Base-by-base conservation (phyloP, 768 basidiomycete genomes). In the Lentinula guzmanii region DNA sequence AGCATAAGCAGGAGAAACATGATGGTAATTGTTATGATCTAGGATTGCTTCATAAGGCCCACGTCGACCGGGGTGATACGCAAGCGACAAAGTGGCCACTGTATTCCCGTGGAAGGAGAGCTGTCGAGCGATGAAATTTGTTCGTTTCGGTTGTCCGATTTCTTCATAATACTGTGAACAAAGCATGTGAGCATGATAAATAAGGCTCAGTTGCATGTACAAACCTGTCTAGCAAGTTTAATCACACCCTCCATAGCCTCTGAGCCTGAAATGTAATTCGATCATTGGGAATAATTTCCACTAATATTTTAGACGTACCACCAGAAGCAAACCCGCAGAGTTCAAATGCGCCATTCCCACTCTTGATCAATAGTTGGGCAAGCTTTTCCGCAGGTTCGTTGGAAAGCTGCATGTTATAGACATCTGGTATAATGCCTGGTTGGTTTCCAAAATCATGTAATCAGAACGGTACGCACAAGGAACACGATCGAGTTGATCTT, bases 171-270 rank as follows among this genome's bases (percentile, higher is more conserved):
- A 93, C 86, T 91, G 55, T 16, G 52, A 37, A 50, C 35, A 45
- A 34, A 51, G 4, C 50, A 31, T 8, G 34, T 28, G 35, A 16
- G 18, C 21, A 34, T 15, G 45, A 58, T 15, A 39, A 53, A 37
- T 63, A 58, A 28, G 58, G 6, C 18, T 65, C 18, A 10, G 21
- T 5, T 24, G 9, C 42, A 18, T 43, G 13, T 43, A 11, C 74
- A 13, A 68, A 89, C 88, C 77, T 93, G 92, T 67, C 87, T 82
- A 34, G 86, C 84, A 2, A 92, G 79, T 72, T 95, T 95, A 60
- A 94, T 78, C n/a, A 85, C 87, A 61, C 84, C 82, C 65, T 95
- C 93, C 89, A 93, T 90, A 0, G 93, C 92, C 72, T 95, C 93
- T 2, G 92, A 89, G 52, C 92, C 91, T 93, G 58, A 3, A 28